Evolutionary conservation across 352 stramenopile species (phyloP).

Genomic region (Pythium phragmiticola): DNA sequence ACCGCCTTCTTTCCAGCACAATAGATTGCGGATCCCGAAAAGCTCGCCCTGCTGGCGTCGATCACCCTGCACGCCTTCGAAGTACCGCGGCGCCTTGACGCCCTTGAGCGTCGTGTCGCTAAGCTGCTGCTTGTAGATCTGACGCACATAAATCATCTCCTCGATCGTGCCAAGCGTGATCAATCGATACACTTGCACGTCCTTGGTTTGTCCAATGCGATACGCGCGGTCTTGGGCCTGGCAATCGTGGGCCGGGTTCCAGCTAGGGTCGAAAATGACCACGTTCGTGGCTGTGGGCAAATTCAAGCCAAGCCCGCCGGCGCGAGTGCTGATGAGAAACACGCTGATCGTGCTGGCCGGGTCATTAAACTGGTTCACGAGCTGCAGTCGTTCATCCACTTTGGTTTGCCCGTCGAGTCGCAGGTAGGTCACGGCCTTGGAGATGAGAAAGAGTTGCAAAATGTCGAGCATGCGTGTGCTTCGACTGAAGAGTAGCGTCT

Average conservation of each 20-base stretch:
- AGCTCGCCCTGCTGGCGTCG: constrained; percentile 70
- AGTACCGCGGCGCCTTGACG: constrained; percentile 64
- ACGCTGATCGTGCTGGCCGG: constrained; percentile 52
- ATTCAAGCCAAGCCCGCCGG: constrained; percentile 75
- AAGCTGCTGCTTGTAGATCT: constrained; percentile 88
- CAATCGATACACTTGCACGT: constrained; percentile 83
- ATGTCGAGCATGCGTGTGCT: constrained; percentile 84
- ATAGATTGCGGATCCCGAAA: constrained; percentile 75
- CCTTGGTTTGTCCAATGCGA: constrained; percentile 83
- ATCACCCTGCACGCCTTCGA: constrained; percentile 79
- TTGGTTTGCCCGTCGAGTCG: constrained; percentile 73
- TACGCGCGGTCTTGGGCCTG: constrained; percentile 85
- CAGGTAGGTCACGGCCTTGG: constrained; percentile 56
- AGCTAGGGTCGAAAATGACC: constrained; percentile 86
- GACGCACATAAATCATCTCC: constrained; percentile 87
- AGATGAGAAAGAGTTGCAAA: constrained; percentile 73
- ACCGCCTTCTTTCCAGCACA: constrained; percentile 71
- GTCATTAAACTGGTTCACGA: constrained; percentile 77
- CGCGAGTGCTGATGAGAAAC: constrained; percentile 78
- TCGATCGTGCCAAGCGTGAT: constrained; percentile 86
- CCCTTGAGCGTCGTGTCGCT: constrained; percentile 80
- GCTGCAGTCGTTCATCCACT: constrained; percentile 67
- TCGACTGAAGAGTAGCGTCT: constrained; percentile 74
- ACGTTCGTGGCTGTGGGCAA: constrained; percentile 82
- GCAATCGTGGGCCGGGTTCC: constrained; percentile 85